Conservation (phyloP, 768 basidiomycete species). For the Goffeauzyma gilvescens region DNA sequence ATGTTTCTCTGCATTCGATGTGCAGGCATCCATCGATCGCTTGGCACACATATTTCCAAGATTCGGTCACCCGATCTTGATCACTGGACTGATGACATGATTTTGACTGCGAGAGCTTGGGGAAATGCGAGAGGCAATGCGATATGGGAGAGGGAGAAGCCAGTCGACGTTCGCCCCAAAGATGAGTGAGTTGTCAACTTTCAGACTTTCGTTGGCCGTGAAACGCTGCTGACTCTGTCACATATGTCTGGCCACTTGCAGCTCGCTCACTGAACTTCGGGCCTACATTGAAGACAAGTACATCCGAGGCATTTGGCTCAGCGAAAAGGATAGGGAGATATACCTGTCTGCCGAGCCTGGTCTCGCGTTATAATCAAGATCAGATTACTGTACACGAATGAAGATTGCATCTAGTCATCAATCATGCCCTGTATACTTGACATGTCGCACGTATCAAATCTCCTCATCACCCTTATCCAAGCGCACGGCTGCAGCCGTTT, state of each 20-base stretch:
- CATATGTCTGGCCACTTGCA: neutral
- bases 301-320: conserved; percentile 27
- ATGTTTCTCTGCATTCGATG: conserved; percentile 30
- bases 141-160: conserved; percentile 23
- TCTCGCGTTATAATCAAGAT: conserved; percentile 10
- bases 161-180: conserved; percentile 6
- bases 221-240: neutral
- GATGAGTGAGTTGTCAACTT: conserved; percentile 23
- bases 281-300: conserved; percentile 27
- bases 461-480: conserved; percentile 45
- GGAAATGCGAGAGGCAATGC: conserved; percentile 25
- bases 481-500: conserved; percentile 74
- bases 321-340: conserved; percentile 10
- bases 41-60: conserved; percentile 32
- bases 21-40: conserved; percentile 24
- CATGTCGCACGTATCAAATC: no score
- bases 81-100: conserved; percentile 25
- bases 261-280: conserved; percentile 7
- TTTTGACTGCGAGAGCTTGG: conserved; percentile 21
- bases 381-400: no score
- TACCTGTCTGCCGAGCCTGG: conserved; percentile 5
- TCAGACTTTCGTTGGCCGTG: neutral
- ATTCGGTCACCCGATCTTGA: conserved; percentile 29
- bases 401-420: no score
- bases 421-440: no score